Conservation (phyloP, 768 basidiomycete genomes). For the Lepiota venenata region DNA sequence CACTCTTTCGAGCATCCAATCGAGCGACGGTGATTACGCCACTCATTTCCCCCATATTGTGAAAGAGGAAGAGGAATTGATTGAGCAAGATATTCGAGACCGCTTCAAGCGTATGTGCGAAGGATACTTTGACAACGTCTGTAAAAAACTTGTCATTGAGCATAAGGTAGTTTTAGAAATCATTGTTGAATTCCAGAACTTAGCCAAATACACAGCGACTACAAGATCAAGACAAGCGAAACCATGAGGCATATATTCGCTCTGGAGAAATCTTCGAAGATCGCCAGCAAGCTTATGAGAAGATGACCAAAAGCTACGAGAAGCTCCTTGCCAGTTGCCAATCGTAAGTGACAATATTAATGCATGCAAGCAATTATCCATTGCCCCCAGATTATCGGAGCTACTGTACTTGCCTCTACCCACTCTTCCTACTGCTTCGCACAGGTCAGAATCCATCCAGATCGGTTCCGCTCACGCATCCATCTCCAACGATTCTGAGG, state of each 20-base stretch:
- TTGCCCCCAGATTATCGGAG: conserved; percentile 71
- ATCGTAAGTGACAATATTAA: conserved; percentile 46
- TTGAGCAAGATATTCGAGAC: conserved; percentile 83
- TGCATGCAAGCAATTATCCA: conserved; percentile 12
- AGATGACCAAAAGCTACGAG: conserved; percentile 96
- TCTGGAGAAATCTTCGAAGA: conserved; percentile 99
- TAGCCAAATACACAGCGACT: conserved; percentile 55
- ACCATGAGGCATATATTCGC: conserved; percentile 98
- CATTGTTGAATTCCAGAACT: not conserved
- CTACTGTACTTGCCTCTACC: conserved; percentile 84
- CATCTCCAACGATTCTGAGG: conserved; percentile 50
- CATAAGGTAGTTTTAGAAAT: conserved; percentile 61
- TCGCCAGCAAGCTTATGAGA: conserved; percentile 97
- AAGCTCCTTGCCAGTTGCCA: conserved; percentile 87
- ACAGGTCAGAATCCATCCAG: conserved; percentile 78
- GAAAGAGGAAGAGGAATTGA: conserved; percentile 66
- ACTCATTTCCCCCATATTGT: conserved; percentile 37
- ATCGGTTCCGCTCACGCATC: conserved; percentile 52
- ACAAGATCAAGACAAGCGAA: conserved; percentile 94
- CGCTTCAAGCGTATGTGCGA: conserved; percentile 92
- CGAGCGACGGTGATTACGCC: conserved; percentile 21
- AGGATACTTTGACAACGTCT: conserved; percentile 87
- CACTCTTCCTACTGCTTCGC: conserved; percentile 74
- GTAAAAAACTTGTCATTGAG: conserved; percentile 88
- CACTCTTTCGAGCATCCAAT: conserved; percentile 40